Percentiles rank a stretch among this genome's conserved stretches.
Conservation (phyloP, 1,284 basidiomycete species). For the Phellopilus nigrolimitatus region DNA sequence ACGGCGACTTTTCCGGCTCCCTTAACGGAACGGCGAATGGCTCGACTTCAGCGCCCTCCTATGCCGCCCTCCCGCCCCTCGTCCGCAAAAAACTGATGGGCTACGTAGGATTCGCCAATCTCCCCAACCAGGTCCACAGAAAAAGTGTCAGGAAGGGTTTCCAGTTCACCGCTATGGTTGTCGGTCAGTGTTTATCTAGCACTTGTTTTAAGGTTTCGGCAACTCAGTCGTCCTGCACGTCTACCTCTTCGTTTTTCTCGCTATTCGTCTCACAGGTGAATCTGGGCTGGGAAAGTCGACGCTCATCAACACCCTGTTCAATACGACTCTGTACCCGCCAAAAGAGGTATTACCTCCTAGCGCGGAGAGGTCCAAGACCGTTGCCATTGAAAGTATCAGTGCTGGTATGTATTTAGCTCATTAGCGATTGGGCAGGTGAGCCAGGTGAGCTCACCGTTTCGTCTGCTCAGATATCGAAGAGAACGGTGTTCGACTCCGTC, state of each 20-base stretch:
- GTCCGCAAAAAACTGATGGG: conserved; percentile 91
- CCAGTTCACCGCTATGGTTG: conserved; percentile 95
- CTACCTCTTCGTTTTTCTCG: conserved; percentile 19
- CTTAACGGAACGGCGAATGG: conserved; percentile 54
- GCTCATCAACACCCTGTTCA: conserved; percentile 96
- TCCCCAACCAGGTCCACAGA: conserved; percentile 96
- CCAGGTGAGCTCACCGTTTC: conserved; percentile 24
- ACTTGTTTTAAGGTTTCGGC: conserved; percentile 21
- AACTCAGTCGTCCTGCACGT: conserved; percentile 19
- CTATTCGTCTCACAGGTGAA: conserved; percentile 60
- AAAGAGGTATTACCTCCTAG: conserved; percentile 82
- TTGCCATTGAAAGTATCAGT: conserved; percentile 93
- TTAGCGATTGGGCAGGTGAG: no score
- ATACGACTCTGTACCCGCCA: conserved; percentile 87
- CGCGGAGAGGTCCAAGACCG: conserved; percentile 84
- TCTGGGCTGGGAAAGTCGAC: conserved; percentile 97
- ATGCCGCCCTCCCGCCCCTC: conserved; percentile 48
- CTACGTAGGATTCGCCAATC: conserved; percentile 87
- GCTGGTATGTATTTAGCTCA: conserved; percentile 81
- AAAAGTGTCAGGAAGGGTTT: conserved; percentile 95
- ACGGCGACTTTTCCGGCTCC: conserved; percentile 51
- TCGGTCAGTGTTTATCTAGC: conserved; percentile 63
- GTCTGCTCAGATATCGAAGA: conserved; percentile 85
- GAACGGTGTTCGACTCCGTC: conserved; percentile 87
- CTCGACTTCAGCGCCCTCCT: conserved; percentile 48